Percentiles rank a stretch among this genome's conserved stretches.
phyloP scores from a whole-genome alignment of 345 rosid species.

The Triadica sebifera region DNA sequence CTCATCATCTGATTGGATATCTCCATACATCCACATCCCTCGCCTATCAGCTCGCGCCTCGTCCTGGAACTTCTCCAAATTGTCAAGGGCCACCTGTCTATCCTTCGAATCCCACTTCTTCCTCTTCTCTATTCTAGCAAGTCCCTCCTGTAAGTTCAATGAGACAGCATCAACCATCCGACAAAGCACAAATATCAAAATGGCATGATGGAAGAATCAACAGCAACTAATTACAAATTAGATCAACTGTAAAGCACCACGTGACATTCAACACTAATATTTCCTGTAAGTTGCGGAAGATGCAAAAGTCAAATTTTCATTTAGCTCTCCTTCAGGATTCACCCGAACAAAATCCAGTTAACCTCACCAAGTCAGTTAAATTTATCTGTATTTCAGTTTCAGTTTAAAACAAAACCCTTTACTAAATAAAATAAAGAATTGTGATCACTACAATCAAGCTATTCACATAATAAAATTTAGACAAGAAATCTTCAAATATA shows the following conservation, averaged over 20 bases:
- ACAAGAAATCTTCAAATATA: background rate
- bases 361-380: too few relatives aligned
- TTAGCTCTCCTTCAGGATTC: background rate
- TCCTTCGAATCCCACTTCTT: constrained; percentile 77
- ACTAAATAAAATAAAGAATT: too few relatives aligned
- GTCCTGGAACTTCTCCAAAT: constrained; percentile 72
- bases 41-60: constrained; percentile 68
- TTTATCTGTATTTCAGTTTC: too few relatives aligned
- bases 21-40: constrained; percentile 94
- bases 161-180: background rate
- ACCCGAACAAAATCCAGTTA: background rate
- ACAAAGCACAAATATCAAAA: background rate
- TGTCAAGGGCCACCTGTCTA: constrained; percentile 59
- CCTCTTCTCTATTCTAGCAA: constrained; percentile 84
- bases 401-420: too few relatives aligned
- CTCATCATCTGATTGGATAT: constrained; percentile 90
- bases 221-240: too few relatives aligned
- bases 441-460: background rate
- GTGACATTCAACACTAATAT: background rate
- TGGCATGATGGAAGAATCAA: background rate
- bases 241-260: background rate
- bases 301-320: background rate
- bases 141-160: constrained; percentile 68
- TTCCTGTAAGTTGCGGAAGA: background rate
- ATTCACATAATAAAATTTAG: background rate